Percentiles rank a stretch among this genome's conserved stretches.
Evolutionary conservation across 495 filamentous ascomycete species (phyloP).

Genomic region (Aspergillus carlsbadensis): DNA sequence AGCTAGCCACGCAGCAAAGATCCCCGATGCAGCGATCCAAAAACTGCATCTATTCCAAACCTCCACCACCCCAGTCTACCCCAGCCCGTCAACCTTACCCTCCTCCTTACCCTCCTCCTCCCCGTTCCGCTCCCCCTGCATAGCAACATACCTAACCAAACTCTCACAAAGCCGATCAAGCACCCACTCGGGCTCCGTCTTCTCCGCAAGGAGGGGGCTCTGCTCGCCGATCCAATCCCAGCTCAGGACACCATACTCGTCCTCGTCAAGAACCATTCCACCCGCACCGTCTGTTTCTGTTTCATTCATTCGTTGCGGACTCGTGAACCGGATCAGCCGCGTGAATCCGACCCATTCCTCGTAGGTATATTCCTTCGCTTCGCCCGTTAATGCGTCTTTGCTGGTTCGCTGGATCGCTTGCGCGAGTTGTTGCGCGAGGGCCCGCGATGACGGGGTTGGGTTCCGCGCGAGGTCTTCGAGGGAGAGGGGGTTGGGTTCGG

Average conservation of each 20-base stretch:
- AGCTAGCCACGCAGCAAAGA: too few species aligned
- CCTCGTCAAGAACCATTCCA: conserved; percentile 40
- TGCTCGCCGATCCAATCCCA: conserved; percentile 71
- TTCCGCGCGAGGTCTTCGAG: conserved; percentile 46
- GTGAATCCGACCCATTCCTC: conserved; percentile 67
- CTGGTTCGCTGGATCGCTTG: conserved; percentile 52
- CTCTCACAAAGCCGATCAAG: conserved; percentile 60
- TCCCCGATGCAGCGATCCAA: too few species aligned
- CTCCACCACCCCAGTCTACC: too few species aligned
- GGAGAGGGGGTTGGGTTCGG: neutral
- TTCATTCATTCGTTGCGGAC: conserved; percentile 20
- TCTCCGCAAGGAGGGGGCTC: conserved; percentile 56
- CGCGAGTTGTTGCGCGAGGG: conserved; percentile 52
- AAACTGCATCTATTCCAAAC: too few species aligned
- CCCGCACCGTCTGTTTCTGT: neutral
- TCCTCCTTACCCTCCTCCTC: too few species aligned
- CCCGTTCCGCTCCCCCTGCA: conserved; percentile 24
- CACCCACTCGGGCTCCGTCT: conserved; percentile 60
- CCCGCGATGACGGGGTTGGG: conserved; percentile 30
- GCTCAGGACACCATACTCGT: conserved; percentile 56
- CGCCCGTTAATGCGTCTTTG: conserved; percentile 40
- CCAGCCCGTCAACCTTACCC: too few species aligned
- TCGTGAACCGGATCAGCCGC: conserved; percentile 57
- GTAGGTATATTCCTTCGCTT: conserved; percentile 52
- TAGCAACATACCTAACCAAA: conserved; percentile 52